Evolutionary conservation across 495 filamentous ascomycete genomes (phyloP).

Genomic region (Darksidea phi): DNA sequence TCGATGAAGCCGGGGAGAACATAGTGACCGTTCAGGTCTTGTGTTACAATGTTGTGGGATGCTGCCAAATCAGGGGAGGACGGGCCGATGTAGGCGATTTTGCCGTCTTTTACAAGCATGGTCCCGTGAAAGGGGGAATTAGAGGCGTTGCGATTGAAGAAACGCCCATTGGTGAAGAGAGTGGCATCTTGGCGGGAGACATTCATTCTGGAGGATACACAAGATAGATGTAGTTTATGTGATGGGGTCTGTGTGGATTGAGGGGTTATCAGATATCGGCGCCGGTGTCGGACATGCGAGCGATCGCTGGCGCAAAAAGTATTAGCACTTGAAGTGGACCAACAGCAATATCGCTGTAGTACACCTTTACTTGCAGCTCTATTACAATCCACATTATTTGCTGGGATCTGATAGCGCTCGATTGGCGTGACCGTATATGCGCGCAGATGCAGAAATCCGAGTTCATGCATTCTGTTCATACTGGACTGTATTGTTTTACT

Average conservation of each 20-base stretch:
- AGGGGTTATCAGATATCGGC: conserved; percentile 7
- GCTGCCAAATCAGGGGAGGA: background rate
- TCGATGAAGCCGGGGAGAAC: conserved; percentile 66
- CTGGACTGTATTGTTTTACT: too few species aligned
- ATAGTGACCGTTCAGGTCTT: conserved; percentile 51
- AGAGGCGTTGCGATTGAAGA: conserved; percentile 35
- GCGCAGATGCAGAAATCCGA: too few species aligned
- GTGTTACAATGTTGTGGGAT: conserved; percentile 39
- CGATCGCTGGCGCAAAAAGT: too few species aligned
- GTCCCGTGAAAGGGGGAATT: conserved; percentile 43
- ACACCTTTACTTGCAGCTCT: too few species aligned
- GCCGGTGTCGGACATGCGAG: conserved; percentile 17
- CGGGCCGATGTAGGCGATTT: conserved; percentile 48
- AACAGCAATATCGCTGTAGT: too few species aligned
- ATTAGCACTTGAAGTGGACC: too few species aligned
- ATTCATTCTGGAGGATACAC: too few species aligned
- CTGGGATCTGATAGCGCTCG: too few species aligned
- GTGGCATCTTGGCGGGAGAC: background rate
- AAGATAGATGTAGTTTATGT: background rate
- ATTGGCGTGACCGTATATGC: too few species aligned
- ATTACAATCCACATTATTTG: too few species aligned
- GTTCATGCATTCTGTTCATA: too few species aligned
- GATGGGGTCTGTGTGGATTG: background rate
- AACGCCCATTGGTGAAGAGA: conserved; percentile 22
- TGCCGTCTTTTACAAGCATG: conserved; percentile 46